Evolutionary conservation across 768 basidiomycete genomes (phyloP), one percentile per base, ranked within the genome.

Genomic region (Russula dissimulans): DNA sequence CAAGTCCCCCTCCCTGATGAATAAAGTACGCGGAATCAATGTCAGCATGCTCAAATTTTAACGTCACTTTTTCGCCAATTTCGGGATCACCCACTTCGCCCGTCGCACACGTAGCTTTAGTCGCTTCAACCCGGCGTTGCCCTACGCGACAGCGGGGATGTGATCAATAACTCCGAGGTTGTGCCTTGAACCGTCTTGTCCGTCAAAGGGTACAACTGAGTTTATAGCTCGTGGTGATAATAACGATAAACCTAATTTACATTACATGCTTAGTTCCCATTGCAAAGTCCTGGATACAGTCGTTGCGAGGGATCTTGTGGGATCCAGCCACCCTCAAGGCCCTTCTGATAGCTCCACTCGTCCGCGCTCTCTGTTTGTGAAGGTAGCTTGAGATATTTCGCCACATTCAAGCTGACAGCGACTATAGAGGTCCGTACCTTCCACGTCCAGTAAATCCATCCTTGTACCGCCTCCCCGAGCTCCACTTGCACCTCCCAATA

Each of bases 401-500:
- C 11, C 4, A 26, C 31, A 2, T 26, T 5, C 14, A 8, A 7
- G 6, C 12, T 2, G n/a, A 26, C 9, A 26, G 48, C 8, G 41
- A 41, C 4, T 11, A 41, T 4, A 39, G 34, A 26, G 10, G n/a
- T 65, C 22, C 78, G 29, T 50, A 82, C 85, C 79, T 88, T 89
- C 87, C 87, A 89, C 7, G 87, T 82, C 86, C 86, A 88, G 64
- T 78, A 87, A 4, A 86, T 75, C 87, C 87, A 89, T 18, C 87
- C 86, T 46, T 82, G 78, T 14, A 84, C 78, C 38, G 75, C 76
- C 72, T 92, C 90, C 22, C 86, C 89, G 54, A 88, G 77, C 59
- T 80, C 80, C 14, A 85, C 82, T 71, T 92, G 91, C 4, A 83
- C 84, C 68, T 93, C 90, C 79, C 86, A 93, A 65, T 87, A 90